Conservation (phyloP, 2,329 filamentous ascomycete species). For the Exophiala calicioides region DNA sequence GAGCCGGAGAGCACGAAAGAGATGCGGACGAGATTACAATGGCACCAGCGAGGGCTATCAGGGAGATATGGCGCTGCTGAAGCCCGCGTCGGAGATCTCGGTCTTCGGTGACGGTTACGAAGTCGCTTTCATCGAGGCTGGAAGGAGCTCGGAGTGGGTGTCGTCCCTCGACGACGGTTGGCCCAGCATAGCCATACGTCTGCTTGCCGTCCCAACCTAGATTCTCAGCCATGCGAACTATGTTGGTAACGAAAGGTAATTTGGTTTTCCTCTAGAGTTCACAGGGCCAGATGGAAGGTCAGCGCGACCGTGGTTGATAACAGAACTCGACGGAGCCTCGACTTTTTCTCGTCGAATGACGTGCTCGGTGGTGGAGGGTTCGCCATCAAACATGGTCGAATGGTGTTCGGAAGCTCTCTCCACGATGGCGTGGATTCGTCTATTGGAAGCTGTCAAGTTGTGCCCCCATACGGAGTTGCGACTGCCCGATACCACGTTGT, state of each 20-base stretch:
- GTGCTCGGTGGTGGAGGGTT: too few species aligned
- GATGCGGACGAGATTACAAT: conserved; percentile 35
- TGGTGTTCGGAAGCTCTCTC: too few species aligned
- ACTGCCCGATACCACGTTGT: too few species aligned
- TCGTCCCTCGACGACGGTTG: not conserved
- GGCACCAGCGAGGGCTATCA: conserved; percentile 49
- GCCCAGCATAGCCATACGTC: not conserved
- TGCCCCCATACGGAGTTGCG: too few species aligned
- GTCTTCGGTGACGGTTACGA: conserved; percentile 45
- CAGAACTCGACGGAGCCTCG: not conserved
- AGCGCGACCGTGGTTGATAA: not conserved
- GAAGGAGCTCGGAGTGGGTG: not conserved
- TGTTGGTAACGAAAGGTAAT: too few species aligned
- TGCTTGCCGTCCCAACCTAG: conserved; percentile 2
- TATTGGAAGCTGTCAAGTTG: too few species aligned
- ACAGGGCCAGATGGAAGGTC: not conserved
- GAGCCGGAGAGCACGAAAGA: not conserved
- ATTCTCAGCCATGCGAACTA: conserved; percentile 4
- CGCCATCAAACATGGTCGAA: too few species aligned
- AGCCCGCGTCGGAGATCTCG: conserved; percentile 49
- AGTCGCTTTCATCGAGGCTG: conserved; percentile 19
- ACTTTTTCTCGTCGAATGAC: conserved; percentile 4
- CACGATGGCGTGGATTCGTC: too few species aligned
- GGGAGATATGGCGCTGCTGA: conserved; percentile 46
- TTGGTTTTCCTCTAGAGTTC: not conserved